These are phyloP conservation scores for Linaria vulgaris DNA, from an alignment of 257 asterid species.

Conservation along the genomic window DNA sequence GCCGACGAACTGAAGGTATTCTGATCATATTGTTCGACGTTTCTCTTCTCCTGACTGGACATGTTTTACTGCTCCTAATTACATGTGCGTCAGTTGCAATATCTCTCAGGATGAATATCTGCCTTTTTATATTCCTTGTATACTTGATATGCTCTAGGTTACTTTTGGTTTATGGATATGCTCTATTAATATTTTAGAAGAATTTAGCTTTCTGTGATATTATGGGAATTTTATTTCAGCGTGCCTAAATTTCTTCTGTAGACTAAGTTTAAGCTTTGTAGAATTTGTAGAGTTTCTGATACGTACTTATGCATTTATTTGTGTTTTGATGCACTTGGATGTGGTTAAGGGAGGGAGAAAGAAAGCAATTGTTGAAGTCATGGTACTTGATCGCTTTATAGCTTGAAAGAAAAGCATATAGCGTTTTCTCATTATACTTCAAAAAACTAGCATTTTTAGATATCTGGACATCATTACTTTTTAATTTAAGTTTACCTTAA, in stretches of 20 bases:
- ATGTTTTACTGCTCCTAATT: constrained; percentile 5
- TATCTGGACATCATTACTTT: constrained; percentile 13
- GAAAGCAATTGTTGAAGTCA: neutral
- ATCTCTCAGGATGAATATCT: neutral
- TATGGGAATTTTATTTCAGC: neutral
- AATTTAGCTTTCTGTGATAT: neutral
- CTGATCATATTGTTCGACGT: constrained; percentile 17
- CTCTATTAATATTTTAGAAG: neutral
- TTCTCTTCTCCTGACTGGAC: neutral
- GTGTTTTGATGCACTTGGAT: constrained; percentile 17
- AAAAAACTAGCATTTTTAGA: constrained; percentile 12
- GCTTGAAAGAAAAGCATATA: constrained; percentile 15
- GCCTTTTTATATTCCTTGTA: constrained; percentile 14
- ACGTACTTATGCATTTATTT: too few species aligned
- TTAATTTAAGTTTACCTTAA: constrained; percentile 14
- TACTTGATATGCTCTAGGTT: constrained; percentile 7
- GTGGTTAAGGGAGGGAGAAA: constrained; percentile 6
- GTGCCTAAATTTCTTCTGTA: neutral
- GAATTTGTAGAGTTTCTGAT: constrained; percentile 1
- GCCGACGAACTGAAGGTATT: constrained; percentile 93
- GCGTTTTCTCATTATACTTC: neutral
- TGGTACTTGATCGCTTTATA: neutral
- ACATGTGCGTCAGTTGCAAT: constrained; percentile 2
- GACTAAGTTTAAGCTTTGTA: neutral
- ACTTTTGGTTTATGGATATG: neutral